phyloP scores from a whole-genome alignment of 768 basidiomycete species.

The Rhodotorula graminis region DNA sequence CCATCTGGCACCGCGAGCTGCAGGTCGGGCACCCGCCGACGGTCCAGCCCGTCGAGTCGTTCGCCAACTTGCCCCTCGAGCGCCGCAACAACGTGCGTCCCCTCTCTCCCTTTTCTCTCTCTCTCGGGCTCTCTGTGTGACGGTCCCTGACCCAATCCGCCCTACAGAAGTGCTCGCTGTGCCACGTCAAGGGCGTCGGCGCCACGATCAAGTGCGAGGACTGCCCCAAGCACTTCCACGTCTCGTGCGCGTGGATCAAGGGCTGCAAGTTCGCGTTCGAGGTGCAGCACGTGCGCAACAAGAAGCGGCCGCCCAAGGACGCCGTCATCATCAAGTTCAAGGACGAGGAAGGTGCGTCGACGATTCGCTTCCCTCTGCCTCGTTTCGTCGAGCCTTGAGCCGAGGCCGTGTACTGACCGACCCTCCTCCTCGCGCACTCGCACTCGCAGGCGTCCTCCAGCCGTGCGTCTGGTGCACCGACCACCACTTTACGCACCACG shows the following conservation, averaged over 20 bases:
- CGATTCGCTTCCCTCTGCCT: neutral
- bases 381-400: neutral
- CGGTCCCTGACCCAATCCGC: no score
- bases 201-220: slow-evolving; percentile 79
- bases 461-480: slow-evolving; percentile 73
- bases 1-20: slow-evolving; percentile 81
- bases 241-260: slow-evolving; percentile 81
- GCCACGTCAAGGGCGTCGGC: slow-evolving; percentile 61
- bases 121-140: neutral
- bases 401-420: neutral
- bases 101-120: neutral
- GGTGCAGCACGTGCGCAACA: slow-evolving; percentile 64
- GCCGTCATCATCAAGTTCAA: slow-evolving; percentile 30
- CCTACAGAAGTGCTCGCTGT: slow-evolving; percentile 64
- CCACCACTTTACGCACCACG: slow-evolving; percentile 57
- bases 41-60: slow-evolving; percentile 76
- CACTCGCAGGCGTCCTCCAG: slow-evolving; percentile 72
- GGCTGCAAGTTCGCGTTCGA: slow-evolving; percentile 89
- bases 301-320: slow-evolving; percentile 29
- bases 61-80: slow-evolving; percentile 61
- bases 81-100: neutral
- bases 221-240: slow-evolving; percentile 74
- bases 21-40: slow-evolving; percentile 68
- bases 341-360: slow-evolving; percentile 21
- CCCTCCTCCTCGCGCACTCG: no score